Evolutionary conservation across 352 stramenopile species (phyloP).

Genomic region (Peronosclerospora sorghi): DNA sequence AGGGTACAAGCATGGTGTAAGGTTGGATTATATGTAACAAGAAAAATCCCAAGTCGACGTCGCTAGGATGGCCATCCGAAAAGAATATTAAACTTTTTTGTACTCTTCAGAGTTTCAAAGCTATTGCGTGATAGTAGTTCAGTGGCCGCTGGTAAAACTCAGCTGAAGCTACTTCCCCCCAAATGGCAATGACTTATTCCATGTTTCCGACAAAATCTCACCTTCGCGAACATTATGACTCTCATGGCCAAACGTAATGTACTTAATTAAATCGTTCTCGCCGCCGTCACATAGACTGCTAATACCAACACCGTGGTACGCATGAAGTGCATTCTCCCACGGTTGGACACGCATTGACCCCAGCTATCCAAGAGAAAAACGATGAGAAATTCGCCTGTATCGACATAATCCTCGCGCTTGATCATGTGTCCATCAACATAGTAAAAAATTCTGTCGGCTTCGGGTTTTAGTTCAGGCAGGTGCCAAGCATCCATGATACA

Average conservation of each 20-base stretch:
- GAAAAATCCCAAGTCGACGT: conserved; percentile 20
- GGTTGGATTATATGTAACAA: conserved; percentile 38
- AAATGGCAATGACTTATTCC: conserved; percentile 15
- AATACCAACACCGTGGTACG: conserved; percentile 14
- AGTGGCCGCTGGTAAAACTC: conserved; percentile 28
- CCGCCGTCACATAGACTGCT: no score
- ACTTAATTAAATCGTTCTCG: no score
- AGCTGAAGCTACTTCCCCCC: conserved; percentile 23
- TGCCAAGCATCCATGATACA: conserved; percentile 27
- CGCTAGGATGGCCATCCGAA: conserved; percentile 33
- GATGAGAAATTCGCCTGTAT: conserved; percentile 23
- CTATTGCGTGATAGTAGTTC: conserved; percentile 52
- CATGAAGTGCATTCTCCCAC: conserved; percentile 17
- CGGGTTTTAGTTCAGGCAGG: conserved; percentile 29
- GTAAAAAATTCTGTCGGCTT: conserved; percentile 18
- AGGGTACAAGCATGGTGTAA: no score
- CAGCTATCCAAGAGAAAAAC: conserved; percentile 30
- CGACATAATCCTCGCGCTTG: no score
- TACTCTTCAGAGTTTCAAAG: conserved; percentile 35
- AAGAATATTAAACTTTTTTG: conserved; percentile 28
- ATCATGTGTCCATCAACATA: no score
- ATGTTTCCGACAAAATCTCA: not conserved
- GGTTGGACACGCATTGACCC: conserved; percentile 26
- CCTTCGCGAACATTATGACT: conserved; percentile 18
- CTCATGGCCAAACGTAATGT: no score